Evolutionary conservation across 495 filamentous ascomycete species (phyloP).

Genomic region (Cladorrhinum samala): DNA sequence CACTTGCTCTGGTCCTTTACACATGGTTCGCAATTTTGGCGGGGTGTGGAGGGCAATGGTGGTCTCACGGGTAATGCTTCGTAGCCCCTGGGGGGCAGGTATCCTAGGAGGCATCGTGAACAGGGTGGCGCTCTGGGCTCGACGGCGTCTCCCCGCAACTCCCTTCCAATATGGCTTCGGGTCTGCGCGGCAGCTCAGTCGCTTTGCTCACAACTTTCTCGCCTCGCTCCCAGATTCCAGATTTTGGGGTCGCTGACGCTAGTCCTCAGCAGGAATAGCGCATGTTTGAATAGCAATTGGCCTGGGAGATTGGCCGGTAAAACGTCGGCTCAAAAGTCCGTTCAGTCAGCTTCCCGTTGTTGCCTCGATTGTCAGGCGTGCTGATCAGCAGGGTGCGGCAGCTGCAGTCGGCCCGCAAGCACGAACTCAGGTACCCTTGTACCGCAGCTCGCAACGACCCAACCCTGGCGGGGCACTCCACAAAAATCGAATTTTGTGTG

Average conservation of each 20-base stretch:
- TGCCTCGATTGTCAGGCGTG: background rate
- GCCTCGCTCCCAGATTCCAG: conserved; percentile 14
- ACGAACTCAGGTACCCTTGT: background rate
- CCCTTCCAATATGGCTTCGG: conserved; percentile 12
- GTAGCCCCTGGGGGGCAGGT: conserved; percentile 54
- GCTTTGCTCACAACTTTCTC: conserved; percentile 27
- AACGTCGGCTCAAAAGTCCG: conserved; percentile 11
- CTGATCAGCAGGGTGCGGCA: background rate
- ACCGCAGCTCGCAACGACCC: conserved; percentile 6
- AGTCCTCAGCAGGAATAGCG: conserved; percentile 3
- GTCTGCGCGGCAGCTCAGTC: conserved; percentile 9
- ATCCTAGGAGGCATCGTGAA: conserved; percentile 70
- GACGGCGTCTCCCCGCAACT: conserved; percentile 15
- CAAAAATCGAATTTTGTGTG: conserved; percentile 33
- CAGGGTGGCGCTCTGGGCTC: conserved; percentile 6
- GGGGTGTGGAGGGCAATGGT: background rate
- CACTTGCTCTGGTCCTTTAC: background rate
- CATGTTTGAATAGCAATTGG: background rate
- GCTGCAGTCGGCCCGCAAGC: conserved; percentile 3
- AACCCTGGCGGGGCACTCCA: conserved; percentile 37
- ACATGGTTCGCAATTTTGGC: background rate
- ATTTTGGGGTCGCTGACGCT: conserved; percentile 25
- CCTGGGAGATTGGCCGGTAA: conserved; percentile 1
- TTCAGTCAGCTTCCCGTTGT: background rate
- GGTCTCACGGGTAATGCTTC: conserved; percentile 58